Evolutionary conservation across 345 rosid species (phyloP), one percentile per base, ranked within the genome.

Genomic region (Euphorbia pulcherrima): DNA sequence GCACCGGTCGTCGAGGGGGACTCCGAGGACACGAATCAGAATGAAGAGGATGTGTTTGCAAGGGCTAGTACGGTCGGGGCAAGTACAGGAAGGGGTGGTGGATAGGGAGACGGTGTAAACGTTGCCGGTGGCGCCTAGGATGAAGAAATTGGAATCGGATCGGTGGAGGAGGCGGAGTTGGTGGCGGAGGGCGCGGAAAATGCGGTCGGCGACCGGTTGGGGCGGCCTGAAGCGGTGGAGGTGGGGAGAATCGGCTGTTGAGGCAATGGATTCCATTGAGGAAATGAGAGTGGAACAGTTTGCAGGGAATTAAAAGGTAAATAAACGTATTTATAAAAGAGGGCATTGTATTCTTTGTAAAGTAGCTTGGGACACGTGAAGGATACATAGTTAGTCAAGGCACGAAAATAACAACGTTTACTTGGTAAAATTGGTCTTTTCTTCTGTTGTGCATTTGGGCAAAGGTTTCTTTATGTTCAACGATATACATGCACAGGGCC

Each of bases 1-100:
- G 81, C 90, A 85, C 14, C 72, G 67, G 55, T 93, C 97, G 8
- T 88, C 83, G 0, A 80, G 71, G 9, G 94, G 77, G 66, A 93
- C 74, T 0, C 97, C 96, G 8, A 92, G 78, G 11, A 77, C 98
- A 17, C 92, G 83, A 17, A 92, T 86, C 0, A 85, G 73, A 53
- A 90, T 90, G 62, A 90, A 92, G 10, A 90, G 63, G 5, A 92
- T 88, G 75, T 92, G 98, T 37, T 92, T 92, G 84, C 98, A 92
- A 13, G 97, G 96, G 21, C 69, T 75, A n/a, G 81, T 82, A 13
- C 93, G 92, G 76, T 90, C 97, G 0, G 97, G 98, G 73, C 98
- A 92, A 0, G 93, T 84, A 76, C 96, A 90, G 0, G 89, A 73
- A 0, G 98, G 96, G 64, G 70, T 73, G 48, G 84, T 58, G 9